phyloP scores from a whole-genome alignment of 768 basidiomycete genomes.

The Amylocystis lapponica region DNA sequence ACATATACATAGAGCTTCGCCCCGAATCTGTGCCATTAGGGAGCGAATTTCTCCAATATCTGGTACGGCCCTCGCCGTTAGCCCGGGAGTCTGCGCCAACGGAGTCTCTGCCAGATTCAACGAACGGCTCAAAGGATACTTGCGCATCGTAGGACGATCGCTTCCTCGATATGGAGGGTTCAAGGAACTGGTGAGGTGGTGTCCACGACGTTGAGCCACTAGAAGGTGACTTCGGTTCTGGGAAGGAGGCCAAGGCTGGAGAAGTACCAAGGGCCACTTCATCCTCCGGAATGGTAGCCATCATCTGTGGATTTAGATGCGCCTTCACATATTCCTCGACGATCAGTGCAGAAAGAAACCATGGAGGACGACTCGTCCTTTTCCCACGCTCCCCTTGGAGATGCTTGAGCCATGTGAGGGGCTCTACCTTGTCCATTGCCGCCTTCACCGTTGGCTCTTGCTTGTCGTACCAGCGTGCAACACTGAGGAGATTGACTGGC shows the following conservation, averaged over 20 bases:
- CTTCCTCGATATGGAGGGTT: slow-evolving; percentile 33
- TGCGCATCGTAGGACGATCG: slow-evolving; percentile 40
- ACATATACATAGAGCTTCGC: slow-evolving; percentile 26
- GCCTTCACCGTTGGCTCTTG: slow-evolving; percentile 42
- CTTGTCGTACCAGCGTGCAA: slow-evolving; percentile 56
- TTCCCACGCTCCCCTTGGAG: slow-evolving; percentile 41
- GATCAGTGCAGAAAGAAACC: slow-evolving; percentile 65
- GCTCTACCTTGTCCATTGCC: slow-evolving; percentile 60
- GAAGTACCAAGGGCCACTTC: slow-evolving; percentile 10
- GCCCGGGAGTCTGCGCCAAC: slow-evolving; percentile 38
- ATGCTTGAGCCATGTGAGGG: slow-evolving; percentile 71
- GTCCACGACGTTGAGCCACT: slow-evolving; percentile 23
- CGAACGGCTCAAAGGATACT: slow-evolving; percentile 53
- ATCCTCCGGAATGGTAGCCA: slow-evolving; percentile 44
- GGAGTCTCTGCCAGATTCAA: slow-evolving; percentile 43
- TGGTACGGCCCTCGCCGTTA: slow-evolving; percentile 33
- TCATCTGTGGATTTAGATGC: slow-evolving; percentile 28
- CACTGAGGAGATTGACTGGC: slow-evolving; percentile 41
- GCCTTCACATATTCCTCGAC: slow-evolving; percentile 59
- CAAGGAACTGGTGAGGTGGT: slow-evolving; percentile 34
- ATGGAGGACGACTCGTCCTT: slow-evolving; percentile 37
- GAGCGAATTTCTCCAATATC: slow-evolving; percentile 14
- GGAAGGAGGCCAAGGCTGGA: slow-evolving; percentile 5
- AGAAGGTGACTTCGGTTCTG: slow-evolving; percentile 17
- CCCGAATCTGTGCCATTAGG: slow-evolving; percentile 18